These are phyloP conservation scores for Pythium plurisporium DNA, from an alignment of 352 stramenopile species.

Conservation along the genomic window DNA sequence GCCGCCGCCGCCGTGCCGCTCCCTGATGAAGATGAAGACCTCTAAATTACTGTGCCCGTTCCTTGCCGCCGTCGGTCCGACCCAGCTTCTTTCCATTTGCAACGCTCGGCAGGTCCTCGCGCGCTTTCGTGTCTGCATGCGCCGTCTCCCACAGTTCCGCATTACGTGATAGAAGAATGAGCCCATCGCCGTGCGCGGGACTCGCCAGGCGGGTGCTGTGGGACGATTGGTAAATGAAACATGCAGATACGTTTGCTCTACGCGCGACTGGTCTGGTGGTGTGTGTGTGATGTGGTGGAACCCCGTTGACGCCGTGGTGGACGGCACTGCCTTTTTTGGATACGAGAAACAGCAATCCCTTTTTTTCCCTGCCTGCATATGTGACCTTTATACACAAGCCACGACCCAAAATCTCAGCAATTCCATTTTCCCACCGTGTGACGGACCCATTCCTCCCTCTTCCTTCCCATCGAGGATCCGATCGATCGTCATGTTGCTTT, in stretches of 20 bases:
- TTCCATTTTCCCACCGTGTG: no score
- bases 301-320: no score
- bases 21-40: conserved; percentile 97
- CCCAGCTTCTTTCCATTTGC: conserved; percentile 2
- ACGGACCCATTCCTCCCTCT: no score
- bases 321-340: no score
- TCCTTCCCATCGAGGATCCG: no score
- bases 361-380: no score
- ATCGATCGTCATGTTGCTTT: neutral
- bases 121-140: conserved; percentile 18
- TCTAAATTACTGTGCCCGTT: conserved; percentile 74
- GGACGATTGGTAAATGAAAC: conserved; percentile 17
- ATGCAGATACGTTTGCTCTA: conserved; percentile 21
- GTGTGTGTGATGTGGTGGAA: neutral
- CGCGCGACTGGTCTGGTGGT: conserved; percentile 4
- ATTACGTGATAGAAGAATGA: conserved; percentile 24
- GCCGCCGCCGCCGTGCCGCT: conserved; percentile 90
- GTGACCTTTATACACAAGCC: neutral
- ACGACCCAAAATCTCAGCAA: no score
- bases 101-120: conserved; percentile 3
- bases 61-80: conserved; percentile 8
- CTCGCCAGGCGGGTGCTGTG: conserved; percentile 16
- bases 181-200: neutral
- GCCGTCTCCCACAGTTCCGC: conserved; percentile 5
- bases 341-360: no score